These are phyloP conservation scores for Crucihimalaya himalaica DNA, from an alignment of 345 rosid genomes.

Conservation along the genomic window DNA sequence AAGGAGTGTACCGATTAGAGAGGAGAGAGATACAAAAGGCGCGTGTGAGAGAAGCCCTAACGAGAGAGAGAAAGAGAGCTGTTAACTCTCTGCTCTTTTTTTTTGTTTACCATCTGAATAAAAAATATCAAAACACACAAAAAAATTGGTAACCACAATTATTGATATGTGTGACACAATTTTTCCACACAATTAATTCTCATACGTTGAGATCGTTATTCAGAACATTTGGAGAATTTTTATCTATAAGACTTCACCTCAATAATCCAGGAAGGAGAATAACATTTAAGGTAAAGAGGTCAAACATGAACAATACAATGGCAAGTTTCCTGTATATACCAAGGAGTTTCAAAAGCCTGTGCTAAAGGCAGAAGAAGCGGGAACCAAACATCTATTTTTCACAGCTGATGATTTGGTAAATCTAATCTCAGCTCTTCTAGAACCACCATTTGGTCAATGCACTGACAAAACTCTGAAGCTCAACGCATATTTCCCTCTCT, in stretches of 20 bases:
- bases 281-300: slow-evolving; percentile 5
- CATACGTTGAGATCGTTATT: not conserved
- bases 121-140: not conserved
- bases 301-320: slow-evolving; percentile 20
- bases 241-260: not conserved
- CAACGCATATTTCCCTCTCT: slow-evolving; percentile 78
- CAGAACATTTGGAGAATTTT: not conserved
- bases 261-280: not conserved
- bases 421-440: slow-evolving; percentile 27
- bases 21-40: not conserved
- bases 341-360: slow-evolving; percentile 24
- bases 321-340: not conserved
- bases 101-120: not conserved
- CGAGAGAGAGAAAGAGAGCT: not conserved
- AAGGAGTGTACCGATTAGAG: slow-evolving; percentile 19
- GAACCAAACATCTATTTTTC: slow-evolving; percentile 10
- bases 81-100: not conserved
- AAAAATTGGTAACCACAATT: not conserved
- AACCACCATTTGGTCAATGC: slow-evolving; percentile 9
- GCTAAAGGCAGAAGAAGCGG: slow-evolving; percentile 10
- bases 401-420: slow-evolving; percentile 16
- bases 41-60: slow-evolving; percentile 29
- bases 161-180: not conserved
- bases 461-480: slow-evolving; percentile 13
- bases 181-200: not conserved